phyloP scores from a whole-genome alignment of 2,329 filamentous ascomycete genomes.

The Fulvia fulva region DNA sequence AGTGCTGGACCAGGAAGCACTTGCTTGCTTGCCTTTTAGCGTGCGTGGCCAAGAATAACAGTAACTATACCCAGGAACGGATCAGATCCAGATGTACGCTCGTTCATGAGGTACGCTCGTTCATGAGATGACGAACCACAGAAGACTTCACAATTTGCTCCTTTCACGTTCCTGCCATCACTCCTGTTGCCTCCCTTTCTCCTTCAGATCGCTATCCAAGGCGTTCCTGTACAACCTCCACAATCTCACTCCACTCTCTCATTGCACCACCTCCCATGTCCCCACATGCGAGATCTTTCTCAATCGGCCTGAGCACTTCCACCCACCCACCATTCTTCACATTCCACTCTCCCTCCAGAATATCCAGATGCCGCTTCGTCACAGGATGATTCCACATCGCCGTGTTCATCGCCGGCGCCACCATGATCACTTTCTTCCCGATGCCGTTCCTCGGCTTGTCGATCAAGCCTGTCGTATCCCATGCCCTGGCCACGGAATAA shows the following conservation, averaged over 20 bases:
- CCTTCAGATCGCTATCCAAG: slow-evolving; percentile 12
- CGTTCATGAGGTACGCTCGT: slow-evolving; percentile 11
- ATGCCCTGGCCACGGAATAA: slow-evolving; percentile 71
- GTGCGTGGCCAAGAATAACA: not conserved
- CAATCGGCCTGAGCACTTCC: slow-evolving; percentile 66
- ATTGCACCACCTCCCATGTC: slow-evolving; percentile 80
- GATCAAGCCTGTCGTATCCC: slow-evolving; percentile 69
- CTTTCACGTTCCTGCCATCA: slow-evolving; percentile 1
- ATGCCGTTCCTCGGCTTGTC: slow-evolving; percentile 39
- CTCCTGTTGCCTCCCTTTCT: not conserved
- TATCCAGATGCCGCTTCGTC: slow-evolving; percentile 65
- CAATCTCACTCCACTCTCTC: slow-evolving; percentile 75
- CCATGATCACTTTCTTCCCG: slow-evolving; percentile 61
- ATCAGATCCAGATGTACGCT: slow-evolving; percentile 3
- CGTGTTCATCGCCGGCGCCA: slow-evolving; percentile 82
- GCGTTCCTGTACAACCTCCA: slow-evolving; percentile 56
- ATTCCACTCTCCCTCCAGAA: slow-evolving; percentile 74
- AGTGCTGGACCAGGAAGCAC: not conserved
- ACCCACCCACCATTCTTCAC: slow-evolving; percentile 51
- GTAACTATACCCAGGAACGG: slow-evolving; percentile 15
- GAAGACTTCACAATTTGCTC: too few species aligned
- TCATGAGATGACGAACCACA: slow-evolving; percentile 5
- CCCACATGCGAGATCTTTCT: slow-evolving; percentile 78
- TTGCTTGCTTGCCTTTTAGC: slow-evolving; percentile 1
- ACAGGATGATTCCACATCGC: slow-evolving; percentile 87